A percentile compares a stretch with the other conserved stretches of the same genome.
Evolutionary conservation across 306 rosid species (phyloP).

Genomic region (Rosa lucieae): DNA sequence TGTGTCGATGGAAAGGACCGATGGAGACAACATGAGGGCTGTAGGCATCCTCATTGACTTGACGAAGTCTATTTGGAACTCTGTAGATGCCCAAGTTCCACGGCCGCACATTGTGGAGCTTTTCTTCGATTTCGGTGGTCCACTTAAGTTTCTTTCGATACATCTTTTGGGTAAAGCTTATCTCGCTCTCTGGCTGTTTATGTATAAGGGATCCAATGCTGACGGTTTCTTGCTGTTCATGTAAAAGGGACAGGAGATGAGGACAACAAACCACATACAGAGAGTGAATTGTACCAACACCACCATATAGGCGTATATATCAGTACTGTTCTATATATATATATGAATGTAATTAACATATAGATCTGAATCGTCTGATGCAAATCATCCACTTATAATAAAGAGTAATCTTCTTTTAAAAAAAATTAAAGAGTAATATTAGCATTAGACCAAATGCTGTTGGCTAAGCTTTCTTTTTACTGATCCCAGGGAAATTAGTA

Average conservation of each 20-base stretch:
- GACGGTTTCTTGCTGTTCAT: not conserved
- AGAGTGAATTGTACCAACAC: not conserved
- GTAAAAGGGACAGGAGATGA: not conserved
- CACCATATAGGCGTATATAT: too few species aligned
- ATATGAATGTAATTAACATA: too few species aligned
- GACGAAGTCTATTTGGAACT: slow-evolving; percentile 20
- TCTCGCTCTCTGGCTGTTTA: not conserved
- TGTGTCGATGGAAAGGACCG: slow-evolving; percentile 31
- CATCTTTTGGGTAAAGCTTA: not conserved
- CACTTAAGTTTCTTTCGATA: not conserved
- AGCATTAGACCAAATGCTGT: too few species aligned
- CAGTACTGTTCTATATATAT: too few species aligned
- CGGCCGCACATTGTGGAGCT: not conserved
- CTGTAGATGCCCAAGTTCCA: slow-evolving; percentile 22
- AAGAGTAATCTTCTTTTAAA: too few species aligned
- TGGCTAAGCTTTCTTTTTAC: too few species aligned
- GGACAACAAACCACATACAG: not conserved
- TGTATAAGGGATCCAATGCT: not conserved
- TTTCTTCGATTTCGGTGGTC: not conserved
- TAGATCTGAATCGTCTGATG: too few species aligned
- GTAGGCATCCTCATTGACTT: slow-evolving; percentile 9
- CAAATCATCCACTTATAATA: too few species aligned
- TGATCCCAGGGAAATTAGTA: too few species aligned
- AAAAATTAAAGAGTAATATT: too few species aligned
- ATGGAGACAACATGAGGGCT: slow-evolving; percentile 23